phyloP scores from a whole-genome alignment of 2,329 filamentous ascomycete genomes.

The Neophaeococcomyces mojaviensis region DNA sequence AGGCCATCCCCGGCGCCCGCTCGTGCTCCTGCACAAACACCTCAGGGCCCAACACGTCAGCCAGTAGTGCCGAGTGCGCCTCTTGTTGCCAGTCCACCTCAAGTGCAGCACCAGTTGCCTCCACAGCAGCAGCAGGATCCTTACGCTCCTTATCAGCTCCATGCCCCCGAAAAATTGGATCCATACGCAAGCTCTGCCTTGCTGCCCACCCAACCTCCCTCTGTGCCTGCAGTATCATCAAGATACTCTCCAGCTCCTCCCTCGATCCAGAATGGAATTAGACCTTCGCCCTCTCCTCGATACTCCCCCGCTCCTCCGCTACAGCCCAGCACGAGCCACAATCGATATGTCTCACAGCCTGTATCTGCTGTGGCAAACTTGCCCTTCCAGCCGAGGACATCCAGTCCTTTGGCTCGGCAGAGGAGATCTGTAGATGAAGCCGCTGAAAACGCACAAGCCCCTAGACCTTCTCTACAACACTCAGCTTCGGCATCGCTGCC shows the following conservation, averaged over 20 bases:
- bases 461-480: neutral
- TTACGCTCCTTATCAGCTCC: slow-evolving; percentile 26
- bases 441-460: slow-evolving; percentile 1
- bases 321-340: slow-evolving; percentile 10
- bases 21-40: slow-evolving; percentile 32
- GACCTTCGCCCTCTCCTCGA: slow-evolving; percentile 33
- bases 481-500: slow-evolving; percentile 1
- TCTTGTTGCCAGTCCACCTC: slow-evolving; percentile 1
- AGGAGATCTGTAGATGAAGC: slow-evolving; percentile 17
- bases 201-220: slow-evolving; percentile 24
- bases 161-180: slow-evolving; percentile 27
- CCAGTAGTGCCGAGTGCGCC: slow-evolving; percentile 8
- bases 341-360: slow-evolving; percentile 23
- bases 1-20: slow-evolving; percentile 41
- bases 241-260: slow-evolving; percentile 42
- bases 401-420: slow-evolving; percentile 55
- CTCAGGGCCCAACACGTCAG: neutral
- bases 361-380: slow-evolving; percentile 21
- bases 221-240: slow-evolving; percentile 30
- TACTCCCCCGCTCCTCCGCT: slow-evolving; percentile 41
- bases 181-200: slow-evolving; percentile 26
- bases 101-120: slow-evolving; percentile 19
- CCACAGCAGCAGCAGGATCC: slow-evolving; percentile 21
- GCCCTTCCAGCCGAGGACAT: slow-evolving; percentile 56
- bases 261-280: slow-evolving; percentile 25